Evolutionary conservation across 192 early-diverging fungal species (phyloP).

Genomic region (Chytriomyces confervae): DNA sequence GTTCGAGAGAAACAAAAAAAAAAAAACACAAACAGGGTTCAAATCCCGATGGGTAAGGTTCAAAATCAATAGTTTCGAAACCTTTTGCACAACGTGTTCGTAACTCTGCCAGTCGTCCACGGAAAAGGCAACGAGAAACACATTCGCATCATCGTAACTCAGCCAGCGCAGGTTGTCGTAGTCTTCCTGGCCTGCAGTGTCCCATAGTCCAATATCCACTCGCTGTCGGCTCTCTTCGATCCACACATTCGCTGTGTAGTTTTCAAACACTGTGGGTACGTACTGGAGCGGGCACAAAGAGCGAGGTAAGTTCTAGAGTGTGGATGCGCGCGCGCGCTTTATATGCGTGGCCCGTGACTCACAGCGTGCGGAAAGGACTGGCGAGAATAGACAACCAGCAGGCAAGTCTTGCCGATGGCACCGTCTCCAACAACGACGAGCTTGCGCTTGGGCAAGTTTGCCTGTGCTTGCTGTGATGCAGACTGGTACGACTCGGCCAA

Average conservation of each 20-base stretch:
- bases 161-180: conserved; percentile 88
- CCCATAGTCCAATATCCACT: conserved; percentile 88
- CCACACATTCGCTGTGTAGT: conserved; percentile 80
- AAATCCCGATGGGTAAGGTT: not conserved
- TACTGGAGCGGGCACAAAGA: conserved; percentile 26
- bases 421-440: conserved; percentile 26
- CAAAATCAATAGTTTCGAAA: not conserved
- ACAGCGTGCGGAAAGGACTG: conserved; percentile 38
- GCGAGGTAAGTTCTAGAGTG: no score
- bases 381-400: conserved; percentile 33
- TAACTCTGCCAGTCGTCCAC: conserved; percentile 85
- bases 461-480: no score
- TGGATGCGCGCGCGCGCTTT: no score
- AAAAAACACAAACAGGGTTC: not conserved
- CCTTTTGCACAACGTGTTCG: conserved; percentile 71
- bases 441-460: conserved; percentile 6
- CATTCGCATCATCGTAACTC: conserved; percentile 84
- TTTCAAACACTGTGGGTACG: conserved; percentile 73
- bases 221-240: conserved; percentile 79
- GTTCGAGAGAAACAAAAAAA: not conserved
- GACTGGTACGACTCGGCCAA: no score
- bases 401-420: conserved; percentile 34
- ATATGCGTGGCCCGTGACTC: not conserved
- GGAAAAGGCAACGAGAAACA: conserved; percentile 86
- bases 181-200: conserved; percentile 93